These are phyloP conservation scores for Aspergillus jensenii DNA, from an alignment of 2,329 filamentous ascomycete genomes.

Conservation along the genomic window DNA sequence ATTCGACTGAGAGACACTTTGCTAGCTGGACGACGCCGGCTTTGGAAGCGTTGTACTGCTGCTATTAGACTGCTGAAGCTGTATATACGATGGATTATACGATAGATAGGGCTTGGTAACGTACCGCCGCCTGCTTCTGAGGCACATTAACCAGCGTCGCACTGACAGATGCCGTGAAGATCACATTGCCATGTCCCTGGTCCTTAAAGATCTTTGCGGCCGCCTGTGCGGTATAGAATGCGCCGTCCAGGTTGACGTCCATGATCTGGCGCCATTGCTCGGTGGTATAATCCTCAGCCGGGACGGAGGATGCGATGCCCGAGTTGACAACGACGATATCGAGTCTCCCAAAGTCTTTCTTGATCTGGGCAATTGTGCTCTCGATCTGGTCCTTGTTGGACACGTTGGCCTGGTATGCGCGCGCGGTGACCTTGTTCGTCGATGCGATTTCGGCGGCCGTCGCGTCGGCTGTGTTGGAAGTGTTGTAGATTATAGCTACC, in stretches of 20 bases:
- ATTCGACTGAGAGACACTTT: slow-evolving; percentile 40
- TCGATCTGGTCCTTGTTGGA: slow-evolving; percentile 31
- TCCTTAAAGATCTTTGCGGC: slow-evolving; percentile 38
- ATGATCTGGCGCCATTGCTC: slow-evolving; percentile 44
- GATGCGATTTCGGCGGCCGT: slow-evolving; percentile 28
- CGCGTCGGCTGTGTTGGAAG: slow-evolving; percentile 23
- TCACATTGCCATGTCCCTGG: slow-evolving; percentile 34
- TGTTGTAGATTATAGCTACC: slow-evolving; percentile 36
- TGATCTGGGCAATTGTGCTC: slow-evolving; percentile 32
- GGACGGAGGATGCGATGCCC: slow-evolving; percentile 30
- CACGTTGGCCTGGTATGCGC: slow-evolving; percentile 39
- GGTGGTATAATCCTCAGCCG: slow-evolving; percentile 40
- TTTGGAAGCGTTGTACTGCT: slow-evolving; percentile 39
- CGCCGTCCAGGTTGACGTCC: slow-evolving; percentile 41
- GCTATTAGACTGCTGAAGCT: not conserved
- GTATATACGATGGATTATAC: not conserved
- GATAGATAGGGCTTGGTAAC: not conserved
- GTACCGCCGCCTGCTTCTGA: slow-evolving; percentile 37
- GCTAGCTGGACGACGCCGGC: slow-evolving; percentile 38
- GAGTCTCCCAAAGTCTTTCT: slow-evolving; percentile 43
- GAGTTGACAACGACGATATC: slow-evolving; percentile 51
- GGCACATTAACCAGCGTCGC: slow-evolving; percentile 41
- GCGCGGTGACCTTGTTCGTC: slow-evolving; percentile 25
- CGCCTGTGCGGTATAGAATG: slow-evolving; percentile 40
- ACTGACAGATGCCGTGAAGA: slow-evolving; percentile 41